Percentiles rank a stretch among this genome's conserved stretches.
These are phyloP conservation scores for Coemansia sp. DNA, from an alignment of 371 early-diverging fungal genomes.

Conservation along the genomic window DNA sequence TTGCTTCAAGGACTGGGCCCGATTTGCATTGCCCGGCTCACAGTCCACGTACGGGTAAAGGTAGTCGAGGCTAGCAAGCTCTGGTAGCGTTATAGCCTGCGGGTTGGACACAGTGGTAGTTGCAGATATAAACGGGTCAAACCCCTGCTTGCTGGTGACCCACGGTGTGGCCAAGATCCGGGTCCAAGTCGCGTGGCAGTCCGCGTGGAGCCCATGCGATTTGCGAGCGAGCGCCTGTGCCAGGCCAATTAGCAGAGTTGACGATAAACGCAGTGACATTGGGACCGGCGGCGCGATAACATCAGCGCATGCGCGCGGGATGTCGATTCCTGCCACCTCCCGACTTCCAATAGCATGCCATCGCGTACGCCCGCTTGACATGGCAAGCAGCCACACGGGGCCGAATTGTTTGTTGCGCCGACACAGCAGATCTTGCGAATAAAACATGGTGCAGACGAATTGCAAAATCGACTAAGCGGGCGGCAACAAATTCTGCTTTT, in stretches of 20 bases:
- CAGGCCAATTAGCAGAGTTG: slow-evolving; percentile 30
- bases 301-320: slow-evolving; percentile 28
- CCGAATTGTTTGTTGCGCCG: slow-evolving; percentile 32
- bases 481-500: no score
- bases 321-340: slow-evolving; percentile 27
- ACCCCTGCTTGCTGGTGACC: slow-evolving; percentile 18
- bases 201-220: slow-evolving; percentile 9
- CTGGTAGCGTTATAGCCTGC: slow-evolving; percentile 17
- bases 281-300: slow-evolving; percentile 18
- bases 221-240: slow-evolving; percentile 23
- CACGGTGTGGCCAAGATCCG: slow-evolving; percentile 29
- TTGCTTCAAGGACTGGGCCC: background rate
- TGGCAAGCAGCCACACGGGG: slow-evolving; percentile 36
- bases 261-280: slow-evolving; percentile 32
- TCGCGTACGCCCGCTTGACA: slow-evolving; percentile 5
- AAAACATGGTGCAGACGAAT: slow-evolving; percentile 21
- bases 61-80: background rate
- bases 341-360: slow-evolving; percentile 18
- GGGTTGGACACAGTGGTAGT: slow-evolving; percentile 7
- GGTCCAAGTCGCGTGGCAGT: slow-evolving; percentile 22
- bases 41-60: background rate
- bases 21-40: background rate
- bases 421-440: slow-evolving; percentile 39
- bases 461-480: no score
- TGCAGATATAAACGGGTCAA: slow-evolving; percentile 24